These are phyloP conservation scores for Persicaria tinctoria DNA, from an alignment of 148 eudicot species.

Conservation along the genomic window DNA sequence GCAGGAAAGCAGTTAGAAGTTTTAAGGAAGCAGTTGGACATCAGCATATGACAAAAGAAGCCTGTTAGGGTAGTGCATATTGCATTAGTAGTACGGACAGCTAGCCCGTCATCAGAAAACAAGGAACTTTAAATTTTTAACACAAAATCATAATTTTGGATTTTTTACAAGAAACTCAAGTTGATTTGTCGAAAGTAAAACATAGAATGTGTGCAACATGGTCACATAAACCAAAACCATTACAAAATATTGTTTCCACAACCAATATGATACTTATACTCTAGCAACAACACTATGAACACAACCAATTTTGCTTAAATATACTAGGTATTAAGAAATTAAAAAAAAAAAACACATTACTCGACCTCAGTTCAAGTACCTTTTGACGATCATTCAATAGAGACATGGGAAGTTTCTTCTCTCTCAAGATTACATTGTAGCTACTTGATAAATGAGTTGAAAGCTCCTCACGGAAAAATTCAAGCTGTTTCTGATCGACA, in stretches of 20 bases:
- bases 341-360: not conserved
- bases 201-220: not conserved
- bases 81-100: not conserved
- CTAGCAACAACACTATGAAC: not conserved
- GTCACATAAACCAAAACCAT: not conserved
- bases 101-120: not conserved
- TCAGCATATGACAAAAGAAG: not conserved
- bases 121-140: not conserved
- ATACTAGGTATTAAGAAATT: not conserved
- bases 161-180: not conserved
- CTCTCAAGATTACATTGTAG: constrained; percentile 67
- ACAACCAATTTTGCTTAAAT: not conserved
- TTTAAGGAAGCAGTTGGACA: not conserved
- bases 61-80: not conserved
- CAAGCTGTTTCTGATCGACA: constrained; percentile 69
- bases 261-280: not conserved
- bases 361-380: constrained; percentile 28
- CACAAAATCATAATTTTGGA: too few species aligned
- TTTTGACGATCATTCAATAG: constrained; percentile 76
- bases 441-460: constrained; percentile 50
- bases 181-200: not conserved
- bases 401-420: constrained; percentile 81
- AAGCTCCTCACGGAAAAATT: constrained; percentile 75
- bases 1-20: not conserved
- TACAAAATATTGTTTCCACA: not conserved